Evolutionary conservation across 2,329 filamentous ascomycete genomes (phyloP), one percentile per base, ranked within the genome.

Genomic region (Aspergillus vadensis): DNA sequence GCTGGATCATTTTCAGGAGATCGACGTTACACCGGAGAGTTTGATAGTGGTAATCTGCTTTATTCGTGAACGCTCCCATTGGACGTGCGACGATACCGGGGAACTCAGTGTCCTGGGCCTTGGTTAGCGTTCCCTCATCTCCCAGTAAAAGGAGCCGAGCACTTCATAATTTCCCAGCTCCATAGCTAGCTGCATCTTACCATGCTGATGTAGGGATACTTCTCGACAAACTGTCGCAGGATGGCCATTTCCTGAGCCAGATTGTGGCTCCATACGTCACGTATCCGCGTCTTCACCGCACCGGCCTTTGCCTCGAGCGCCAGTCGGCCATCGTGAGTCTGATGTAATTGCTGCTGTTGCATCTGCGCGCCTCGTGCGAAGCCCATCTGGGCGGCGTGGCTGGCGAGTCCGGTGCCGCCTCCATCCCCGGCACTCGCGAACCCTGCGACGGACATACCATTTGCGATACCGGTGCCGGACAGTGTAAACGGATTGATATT

Each of bases 41-140:
- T 81, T 99, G 95, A 79, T 99, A 99, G 76, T 99, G 95, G 74
- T 99, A 99, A 71, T 97, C 94, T 66, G 92, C 95, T 80, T 97
- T 98, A 61, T 91, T 95, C 61, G 90, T 87, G 76, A 99, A 99
- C 58, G 90, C 88, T 52, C 95, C 95, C 84, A 99, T 98, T 2
- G 95, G 95, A 67, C 95, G 87, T 25, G 94, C 92, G 56, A 99
- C 94, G 56, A 99, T 92, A 59, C 95, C 95, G n/a, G 95, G 95
- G 70, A 99, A 99, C 75, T 98, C 94, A 23, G 95, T 97, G 75
- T 99, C 95, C 93, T 97, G 73, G 55, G 60, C 12, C 9, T 25
- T 21, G n/a, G 25, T 47, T 43, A 44, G 25, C 17, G 14, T 48
- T 48, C 25, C 32, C 19, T 23, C 41, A 44, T 44, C 3, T 38